phyloP scores from a whole-genome alignment of 2,329 filamentous ascomycete species.

The Macrophomina tecta region DNA sequence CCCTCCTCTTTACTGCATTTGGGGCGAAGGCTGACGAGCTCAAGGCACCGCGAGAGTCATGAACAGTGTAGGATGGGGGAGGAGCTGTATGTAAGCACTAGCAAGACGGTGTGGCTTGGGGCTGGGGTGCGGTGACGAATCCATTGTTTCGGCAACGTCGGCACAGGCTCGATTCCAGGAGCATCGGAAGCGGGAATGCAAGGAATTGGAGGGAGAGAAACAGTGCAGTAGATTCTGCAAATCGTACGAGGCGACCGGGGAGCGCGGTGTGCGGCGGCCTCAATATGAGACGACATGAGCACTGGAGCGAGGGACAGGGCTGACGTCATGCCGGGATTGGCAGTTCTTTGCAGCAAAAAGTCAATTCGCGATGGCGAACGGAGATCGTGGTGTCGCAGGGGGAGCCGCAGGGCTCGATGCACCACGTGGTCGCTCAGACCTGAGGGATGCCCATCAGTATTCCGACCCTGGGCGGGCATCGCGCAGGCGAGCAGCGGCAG shows the following conservation, averaged over 20 bases:
- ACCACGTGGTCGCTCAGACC: conserved; percentile 26
- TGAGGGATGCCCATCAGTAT: conserved; percentile 10
- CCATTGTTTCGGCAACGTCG: neutral
- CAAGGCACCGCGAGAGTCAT: conserved; percentile 14
- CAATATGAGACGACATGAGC: conserved; percentile 21
- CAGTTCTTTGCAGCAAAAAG: neutral
- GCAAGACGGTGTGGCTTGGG: conserved; percentile 8
- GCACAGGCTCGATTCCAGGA: neutral
- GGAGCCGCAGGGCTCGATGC: conserved; percentile 9
- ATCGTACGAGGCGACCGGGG: neutral
- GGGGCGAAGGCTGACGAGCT: neutral
- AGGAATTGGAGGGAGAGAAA: neutral
- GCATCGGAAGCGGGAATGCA: neutral
- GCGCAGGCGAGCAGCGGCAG: neutral
- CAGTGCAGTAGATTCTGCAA: neutral
- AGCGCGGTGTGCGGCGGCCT: conserved; percentile 20
- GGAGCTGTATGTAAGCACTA: conserved; percentile 8
- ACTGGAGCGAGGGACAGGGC: neutral
- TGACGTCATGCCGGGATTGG: conserved; percentile 19
- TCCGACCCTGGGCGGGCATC: conserved; percentile 20
- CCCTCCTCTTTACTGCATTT: conserved; percentile 6
- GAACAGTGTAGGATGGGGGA: neutral
- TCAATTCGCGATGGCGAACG: neutral
- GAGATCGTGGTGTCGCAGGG: conserved; percentile 22
- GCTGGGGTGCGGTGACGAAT: neutral